A percentile compares a stretch with the other conserved stretches of the same genome.
phyloP scores from a whole-genome alignment of 148 eudicot species.

The Vaccinium corymbosum region DNA sequence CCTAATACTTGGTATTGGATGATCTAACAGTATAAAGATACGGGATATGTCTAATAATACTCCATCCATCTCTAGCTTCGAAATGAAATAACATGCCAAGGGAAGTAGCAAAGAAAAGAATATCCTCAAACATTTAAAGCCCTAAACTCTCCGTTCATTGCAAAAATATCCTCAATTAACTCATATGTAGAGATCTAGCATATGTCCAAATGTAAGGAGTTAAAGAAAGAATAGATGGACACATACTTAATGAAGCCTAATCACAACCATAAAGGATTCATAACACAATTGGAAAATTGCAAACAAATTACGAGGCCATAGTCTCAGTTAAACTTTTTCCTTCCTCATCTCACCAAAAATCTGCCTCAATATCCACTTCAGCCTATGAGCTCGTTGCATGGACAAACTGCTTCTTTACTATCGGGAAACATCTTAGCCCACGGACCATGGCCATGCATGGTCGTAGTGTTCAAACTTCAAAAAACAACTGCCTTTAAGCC shows the following conservation, averaged over 20 bases:
- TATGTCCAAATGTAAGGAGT: neutral
- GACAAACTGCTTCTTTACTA: neutral
- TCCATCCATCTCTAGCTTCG: neutral
- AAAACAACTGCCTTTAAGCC: neutral
- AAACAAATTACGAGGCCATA: neutral
- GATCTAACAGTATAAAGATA: neutral
- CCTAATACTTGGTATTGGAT: neutral
- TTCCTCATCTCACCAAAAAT: neutral
- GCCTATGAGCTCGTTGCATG: neutral
- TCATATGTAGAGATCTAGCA: neutral
- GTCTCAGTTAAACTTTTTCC: neutral
- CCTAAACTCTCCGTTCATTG: neutral
- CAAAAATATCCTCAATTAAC: neutral
- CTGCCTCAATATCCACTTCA: neutral
- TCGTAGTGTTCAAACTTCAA: neutral
- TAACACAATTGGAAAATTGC: neutral
- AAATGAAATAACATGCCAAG: neutral
- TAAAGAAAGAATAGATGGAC: neutral
- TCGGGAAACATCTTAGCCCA: neutral
- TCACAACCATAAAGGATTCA: neutral
- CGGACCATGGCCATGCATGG: neutral
- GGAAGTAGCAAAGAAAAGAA: neutral
- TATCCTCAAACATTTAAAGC: neutral
- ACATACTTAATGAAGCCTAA: neutral
- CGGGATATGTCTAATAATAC: neutral